phyloP scores from a whole-genome alignment of 768 basidiomycete species.

The Dacryopinax spathularia region DNA sequence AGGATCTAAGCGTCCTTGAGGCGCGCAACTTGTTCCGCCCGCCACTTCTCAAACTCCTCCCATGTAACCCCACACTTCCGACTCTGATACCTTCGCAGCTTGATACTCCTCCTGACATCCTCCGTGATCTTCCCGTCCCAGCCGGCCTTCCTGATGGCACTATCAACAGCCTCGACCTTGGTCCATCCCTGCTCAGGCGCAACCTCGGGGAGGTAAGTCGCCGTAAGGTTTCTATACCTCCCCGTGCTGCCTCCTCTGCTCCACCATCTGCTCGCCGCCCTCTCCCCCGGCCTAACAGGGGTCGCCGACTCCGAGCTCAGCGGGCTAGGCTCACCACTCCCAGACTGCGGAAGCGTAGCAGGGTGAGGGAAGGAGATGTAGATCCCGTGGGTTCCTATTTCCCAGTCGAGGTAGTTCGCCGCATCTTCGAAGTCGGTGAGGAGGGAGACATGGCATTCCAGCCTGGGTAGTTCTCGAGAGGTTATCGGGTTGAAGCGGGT shows the following conservation, averaged over 20 bases:
- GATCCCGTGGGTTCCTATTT: constrained; percentile 82
- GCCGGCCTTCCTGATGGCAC: constrained; percentile 86
- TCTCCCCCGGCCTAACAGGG: constrained; percentile 31
- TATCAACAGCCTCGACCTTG: constrained; percentile 76
- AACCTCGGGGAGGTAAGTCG: constrained; percentile 89
- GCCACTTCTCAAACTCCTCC: constrained; percentile 68
- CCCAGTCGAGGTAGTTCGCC: constrained; percentile 81
- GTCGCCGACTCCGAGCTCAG: constrained; percentile 45
- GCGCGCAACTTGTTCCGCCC: constrained; percentile 26
- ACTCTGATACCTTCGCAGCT: constrained; percentile 71
- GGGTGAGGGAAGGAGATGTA: constrained; percentile 78
- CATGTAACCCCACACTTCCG: constrained; percentile 50
- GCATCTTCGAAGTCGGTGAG: constrained; percentile 87
- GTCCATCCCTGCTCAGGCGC: constrained; percentile 90
- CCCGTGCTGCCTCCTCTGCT: constrained; percentile 18
- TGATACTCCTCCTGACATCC: constrained; percentile 59
- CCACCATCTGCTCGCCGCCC: constrained; percentile 24
- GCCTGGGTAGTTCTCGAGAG: constrained; percentile 53
- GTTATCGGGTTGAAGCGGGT: constrained; percentile 68
- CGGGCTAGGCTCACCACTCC: constrained; percentile 35
- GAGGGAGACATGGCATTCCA: constrained; percentile 84
- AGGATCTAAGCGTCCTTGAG: neutral
- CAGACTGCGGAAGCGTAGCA: constrained; percentile 35
- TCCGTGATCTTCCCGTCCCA: constrained; percentile 74
- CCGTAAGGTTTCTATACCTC: constrained; percentile 48